phyloP scores from a whole-genome alignment of 2,329 filamentous ascomycete species.

The Fonsecaea monophora region DNA sequence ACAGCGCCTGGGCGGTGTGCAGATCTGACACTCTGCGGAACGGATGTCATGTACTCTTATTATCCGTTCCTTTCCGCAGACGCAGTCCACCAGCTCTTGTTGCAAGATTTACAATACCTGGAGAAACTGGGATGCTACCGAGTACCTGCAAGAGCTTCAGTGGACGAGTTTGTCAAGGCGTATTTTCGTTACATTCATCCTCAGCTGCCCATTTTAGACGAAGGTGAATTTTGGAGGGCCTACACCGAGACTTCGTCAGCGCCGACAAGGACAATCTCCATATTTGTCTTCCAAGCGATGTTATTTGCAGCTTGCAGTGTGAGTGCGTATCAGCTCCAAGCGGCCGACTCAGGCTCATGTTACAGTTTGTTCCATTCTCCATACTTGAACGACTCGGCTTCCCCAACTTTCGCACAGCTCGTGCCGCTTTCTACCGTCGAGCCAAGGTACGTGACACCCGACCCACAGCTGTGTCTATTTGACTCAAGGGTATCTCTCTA shows the following conservation, averaged over 20 bases:
- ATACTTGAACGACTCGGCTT: background rate
- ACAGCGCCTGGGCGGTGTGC: background rate
- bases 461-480: background rate
- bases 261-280: background rate
- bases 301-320: constrained; percentile 14
- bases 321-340: background rate
- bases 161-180: constrained; percentile 24
- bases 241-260: background rate
- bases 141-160: background rate
- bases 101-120: constrained; percentile 5
- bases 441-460: background rate
- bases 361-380: background rate
- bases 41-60: background rate
- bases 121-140: constrained; percentile 13
- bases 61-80: background rate
- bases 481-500: background rate
- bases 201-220: constrained; percentile 31
- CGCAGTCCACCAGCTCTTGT: background rate
- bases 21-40: background rate
- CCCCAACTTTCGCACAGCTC: background rate
- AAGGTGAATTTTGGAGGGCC: constrained; percentile 21
- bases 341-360: background rate
- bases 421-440: background rate
- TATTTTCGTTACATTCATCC: constrained; percentile 33
- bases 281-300: constrained; percentile 15